Conservation (phyloP, 2,329 filamentous ascomycete genomes). For the Thyridium curvatum region DNA sequence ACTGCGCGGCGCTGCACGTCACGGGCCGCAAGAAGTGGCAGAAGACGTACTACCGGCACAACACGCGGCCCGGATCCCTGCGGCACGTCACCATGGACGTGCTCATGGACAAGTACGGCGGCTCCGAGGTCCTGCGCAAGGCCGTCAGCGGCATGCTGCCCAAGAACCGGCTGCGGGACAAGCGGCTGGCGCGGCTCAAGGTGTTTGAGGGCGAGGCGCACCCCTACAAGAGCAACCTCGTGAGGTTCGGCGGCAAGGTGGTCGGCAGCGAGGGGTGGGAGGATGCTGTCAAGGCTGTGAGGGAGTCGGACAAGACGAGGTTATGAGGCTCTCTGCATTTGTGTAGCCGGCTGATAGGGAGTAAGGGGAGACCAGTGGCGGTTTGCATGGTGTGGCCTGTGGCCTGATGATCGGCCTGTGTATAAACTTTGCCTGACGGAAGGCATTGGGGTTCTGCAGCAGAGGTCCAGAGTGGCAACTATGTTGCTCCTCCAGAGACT, state of each 20-base stretch:
- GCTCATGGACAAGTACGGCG: slow-evolving; percentile 90
- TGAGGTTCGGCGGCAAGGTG: slow-evolving; percentile 60
- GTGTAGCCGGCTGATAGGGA: background rate
- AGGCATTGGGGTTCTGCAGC: no score
- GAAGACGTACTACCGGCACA: slow-evolving; percentile 95
- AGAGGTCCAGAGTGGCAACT: no score
- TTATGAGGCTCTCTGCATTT: slow-evolving; percentile 29
- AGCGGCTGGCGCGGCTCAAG: slow-evolving; percentile 82
- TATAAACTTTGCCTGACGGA: no score
- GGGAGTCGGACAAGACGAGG: slow-evolving; percentile 41
- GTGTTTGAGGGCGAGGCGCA: slow-evolving; percentile 90
- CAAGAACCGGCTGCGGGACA: slow-evolving; percentile 89
- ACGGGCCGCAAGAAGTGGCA: slow-evolving; percentile 90
- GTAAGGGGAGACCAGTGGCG: slow-evolving; percentile 1
- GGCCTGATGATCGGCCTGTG: no score
- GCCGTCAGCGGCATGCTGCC: slow-evolving; percentile 96
- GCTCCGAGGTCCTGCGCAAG: slow-evolving; percentile 81
- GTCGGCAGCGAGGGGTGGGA: slow-evolving; percentile 51
- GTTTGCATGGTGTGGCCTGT: no score
- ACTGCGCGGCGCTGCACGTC: slow-evolving; percentile 78
- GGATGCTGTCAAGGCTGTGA: slow-evolving; percentile 41
- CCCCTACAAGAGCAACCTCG: slow-evolving; percentile 84
- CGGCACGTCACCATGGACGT: slow-evolving; percentile 90
- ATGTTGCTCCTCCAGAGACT: no score
- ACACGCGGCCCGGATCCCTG: slow-evolving; percentile 80